Evolutionary conservation across 176 grass and related monocot genomes (phyloP), one percentile per base, ranked within the genome.

Genomic region (Cenchrus fungigraminus): DNA sequence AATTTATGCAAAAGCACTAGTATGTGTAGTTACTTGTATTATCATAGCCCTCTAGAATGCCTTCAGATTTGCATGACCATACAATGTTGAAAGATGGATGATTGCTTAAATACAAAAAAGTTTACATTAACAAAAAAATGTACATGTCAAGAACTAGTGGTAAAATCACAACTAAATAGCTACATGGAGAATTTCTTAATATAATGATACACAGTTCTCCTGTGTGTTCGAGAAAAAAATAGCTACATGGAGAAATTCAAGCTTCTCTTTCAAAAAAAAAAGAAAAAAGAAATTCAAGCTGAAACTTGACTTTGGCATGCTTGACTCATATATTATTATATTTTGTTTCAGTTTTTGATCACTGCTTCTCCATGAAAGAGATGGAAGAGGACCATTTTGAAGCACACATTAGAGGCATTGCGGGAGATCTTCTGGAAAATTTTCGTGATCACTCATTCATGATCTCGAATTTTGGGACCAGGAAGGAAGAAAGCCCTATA

Each of bases 371-470:
- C 32, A 55, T 92, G 79, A 81, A 95, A 80, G 82, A 82, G 20
- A 71, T 89, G 51, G 78, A 89, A 22, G 91, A 89, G 43, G 89
- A 76, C 11, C 87, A 71, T 25, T 98, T 88, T 15, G 91, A 92
- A 84, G 82, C 76, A 14, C 92, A 94, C 47, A 87, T 95, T 44
- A 91, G 80, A 68, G 79, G 86, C 56, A 84, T 91, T 40, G 79
- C 87, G 80, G 34, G 80, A n/a, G 80, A 91, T 82, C 89, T 92
- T 70, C 65, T 79, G 28, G 89, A 87, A 65, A 90, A 95, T 81
- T 89, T 90, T 71, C 89, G 82, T 4, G 96, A 95, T 57, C 82
- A 87, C 60, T 92, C 93, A 15, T 98, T 92, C 89, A 94, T 92
- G 96, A 76, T 92, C 31, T 87, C 89, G 2, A 98, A 98, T 65